A percentile compares a stretch with the other conserved stretches of the same genome.
Evolutionary conservation across 2,329 filamentous ascomycete genomes (phyloP).

Genomic region (Talaromyces sp.): DNA sequence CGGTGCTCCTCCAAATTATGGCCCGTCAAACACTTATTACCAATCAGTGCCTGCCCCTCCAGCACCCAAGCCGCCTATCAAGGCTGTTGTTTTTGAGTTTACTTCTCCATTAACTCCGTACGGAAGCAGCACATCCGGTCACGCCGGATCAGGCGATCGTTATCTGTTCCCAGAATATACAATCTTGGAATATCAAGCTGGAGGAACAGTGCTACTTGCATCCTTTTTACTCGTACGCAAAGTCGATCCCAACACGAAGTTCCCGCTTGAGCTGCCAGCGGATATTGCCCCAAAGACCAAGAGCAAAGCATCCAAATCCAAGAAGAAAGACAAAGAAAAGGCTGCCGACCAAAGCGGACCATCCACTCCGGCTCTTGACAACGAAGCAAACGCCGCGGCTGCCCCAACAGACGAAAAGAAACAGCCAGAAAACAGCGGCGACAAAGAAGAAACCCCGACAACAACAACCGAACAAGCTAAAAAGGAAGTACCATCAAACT

Average conservation of each 20-base stretch:
- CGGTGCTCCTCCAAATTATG: constrained; percentile 30
- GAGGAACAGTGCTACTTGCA: constrained; percentile 46
- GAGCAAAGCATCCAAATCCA: constrained; percentile 37
- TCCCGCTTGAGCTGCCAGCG: constrained; percentile 36
- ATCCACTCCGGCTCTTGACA: constrained; percentile 25
- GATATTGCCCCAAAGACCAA: constrained; percentile 32
- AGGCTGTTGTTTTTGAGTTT: constrained; percentile 51
- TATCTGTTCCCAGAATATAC: constrained; percentile 51
- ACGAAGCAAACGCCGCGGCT: background rate
- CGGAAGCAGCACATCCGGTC: constrained; percentile 41
- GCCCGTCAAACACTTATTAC: constrained; percentile 36
- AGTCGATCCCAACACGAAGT: constrained; percentile 40
- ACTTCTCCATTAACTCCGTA: constrained; percentile 43
- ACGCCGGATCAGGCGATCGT: constrained; percentile 47
- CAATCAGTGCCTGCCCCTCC: constrained; percentile 33
- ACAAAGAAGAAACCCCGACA: constrained; percentile 15
- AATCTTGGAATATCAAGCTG: constrained; percentile 49
- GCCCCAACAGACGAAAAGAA: constrained; percentile 15
- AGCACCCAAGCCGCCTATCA: constrained; percentile 43
- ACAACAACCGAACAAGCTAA: constrained; percentile 22
- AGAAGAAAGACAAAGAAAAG: constrained; percentile 36
- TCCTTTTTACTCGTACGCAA: constrained; percentile 50
- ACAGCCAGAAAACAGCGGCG: constrained; percentile 23
- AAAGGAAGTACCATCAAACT: constrained; percentile 22
- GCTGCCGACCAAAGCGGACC: constrained; percentile 1